Conservation (phyloP, 2,329 filamentous ascomycete genomes). For the Clarireedia hainanense region DNA sequence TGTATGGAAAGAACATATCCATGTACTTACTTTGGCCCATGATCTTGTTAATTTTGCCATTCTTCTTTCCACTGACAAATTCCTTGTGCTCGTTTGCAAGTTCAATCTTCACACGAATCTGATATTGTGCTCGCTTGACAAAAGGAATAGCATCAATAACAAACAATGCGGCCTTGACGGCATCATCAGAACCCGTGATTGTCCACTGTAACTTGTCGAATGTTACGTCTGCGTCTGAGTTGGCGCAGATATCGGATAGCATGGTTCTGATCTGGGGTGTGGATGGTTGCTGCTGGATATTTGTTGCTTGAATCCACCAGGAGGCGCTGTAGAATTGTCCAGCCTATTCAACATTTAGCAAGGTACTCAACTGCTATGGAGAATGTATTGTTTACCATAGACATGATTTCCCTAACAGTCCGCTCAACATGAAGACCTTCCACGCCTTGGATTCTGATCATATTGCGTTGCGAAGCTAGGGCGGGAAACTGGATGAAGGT, state of each 20-base stretch:
- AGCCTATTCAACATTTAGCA: constrained; percentile 46
- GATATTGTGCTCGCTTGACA: constrained; percentile 73
- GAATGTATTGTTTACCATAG: constrained; percentile 53
- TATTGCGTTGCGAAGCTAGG: constrained; percentile 74
- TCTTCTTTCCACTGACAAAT: constrained; percentile 99
- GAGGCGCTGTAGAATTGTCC: constrained; percentile 97
- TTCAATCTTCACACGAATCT: constrained; percentile 96
- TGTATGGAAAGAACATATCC: background rate
- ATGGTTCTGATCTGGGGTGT: constrained; percentile 65
- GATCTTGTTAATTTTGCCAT: constrained; percentile 99
- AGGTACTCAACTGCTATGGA: background rate
- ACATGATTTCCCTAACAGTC: constrained; percentile 93
- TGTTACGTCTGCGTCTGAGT: constrained; percentile 87
- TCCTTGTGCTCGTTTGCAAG: constrained; percentile 99
- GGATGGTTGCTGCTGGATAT: constrained; percentile 54
- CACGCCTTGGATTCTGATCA: constrained; percentile 84
- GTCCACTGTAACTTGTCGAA: constrained; percentile 94
- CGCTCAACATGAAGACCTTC: constrained; percentile 93
- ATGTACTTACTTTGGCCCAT: constrained; percentile 74
- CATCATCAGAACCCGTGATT: constrained; percentile 91
- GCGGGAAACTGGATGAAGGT: constrained; percentile 90
- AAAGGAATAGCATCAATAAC: constrained; percentile 90
- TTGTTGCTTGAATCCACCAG: constrained; percentile 84
- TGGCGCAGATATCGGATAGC: constrained; percentile 91
- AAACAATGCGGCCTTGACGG: constrained; percentile 89